A percentile compares a stretch with the other conserved stretches of the same genome.
These are phyloP conservation scores for Sporothrix brasiliensis DNA, from an alignment of 2,329 filamentous ascomycete genomes.

Conservation along the genomic window DNA sequence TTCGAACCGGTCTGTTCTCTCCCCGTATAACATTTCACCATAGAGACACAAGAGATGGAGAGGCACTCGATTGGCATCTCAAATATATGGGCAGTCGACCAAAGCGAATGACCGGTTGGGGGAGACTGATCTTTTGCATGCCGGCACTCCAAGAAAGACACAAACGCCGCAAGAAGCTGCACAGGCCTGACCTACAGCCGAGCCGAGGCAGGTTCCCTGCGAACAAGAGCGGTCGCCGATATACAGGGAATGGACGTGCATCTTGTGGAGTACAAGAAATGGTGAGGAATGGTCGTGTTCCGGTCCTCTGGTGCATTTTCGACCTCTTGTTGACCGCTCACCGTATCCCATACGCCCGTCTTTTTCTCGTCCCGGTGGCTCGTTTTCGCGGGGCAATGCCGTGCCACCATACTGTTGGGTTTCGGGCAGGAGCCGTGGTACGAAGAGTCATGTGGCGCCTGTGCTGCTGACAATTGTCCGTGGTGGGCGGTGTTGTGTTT, in stretches of 20 bases:
- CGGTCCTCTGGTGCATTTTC: background rate
- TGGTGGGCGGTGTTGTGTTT: background rate
- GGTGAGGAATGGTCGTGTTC: background rate
- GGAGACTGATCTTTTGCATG: background rate
- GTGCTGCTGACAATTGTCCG: background rate
- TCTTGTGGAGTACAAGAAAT: background rate
- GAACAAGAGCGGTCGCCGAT: background rate
- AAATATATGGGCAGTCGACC: background rate
- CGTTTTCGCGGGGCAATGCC: slow-evolving; percentile 22
- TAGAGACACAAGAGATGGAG: background rate
- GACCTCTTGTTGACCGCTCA: background rate
- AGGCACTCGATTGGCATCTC: background rate
- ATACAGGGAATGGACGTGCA: background rate
- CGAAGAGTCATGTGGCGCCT: slow-evolving; percentile 8
- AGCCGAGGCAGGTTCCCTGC: background rate
- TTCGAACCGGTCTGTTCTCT: background rate
- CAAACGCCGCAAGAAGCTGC: slow-evolving; percentile 4
- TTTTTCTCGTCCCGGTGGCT: background rate
- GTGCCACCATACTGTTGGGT: background rate
- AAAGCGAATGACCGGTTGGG: background rate
- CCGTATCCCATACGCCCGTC: background rate
- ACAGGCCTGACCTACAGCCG: background rate
- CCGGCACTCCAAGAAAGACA: background rate
- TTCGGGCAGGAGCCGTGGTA: background rate
- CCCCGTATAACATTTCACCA: background rate